Percentiles rank a stretch among this genome's conserved stretches.
Conservation (phyloP, 1,139 yeast genomes). For the Pichia sp. region DNA sequence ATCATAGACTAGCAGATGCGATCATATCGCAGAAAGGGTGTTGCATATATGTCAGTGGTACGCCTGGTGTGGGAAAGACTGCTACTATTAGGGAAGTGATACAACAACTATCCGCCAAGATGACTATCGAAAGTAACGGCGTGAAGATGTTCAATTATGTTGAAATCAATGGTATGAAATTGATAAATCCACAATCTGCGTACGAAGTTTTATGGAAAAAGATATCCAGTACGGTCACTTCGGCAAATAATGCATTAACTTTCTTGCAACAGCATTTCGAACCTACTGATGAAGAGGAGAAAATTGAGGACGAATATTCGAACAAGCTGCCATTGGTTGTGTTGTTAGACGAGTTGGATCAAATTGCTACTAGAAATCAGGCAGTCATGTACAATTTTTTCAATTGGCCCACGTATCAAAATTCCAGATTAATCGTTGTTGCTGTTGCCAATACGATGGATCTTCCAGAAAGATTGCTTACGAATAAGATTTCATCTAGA, state of each 20-base stretch:
- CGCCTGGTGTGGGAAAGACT: slow-evolving; percentile 98
- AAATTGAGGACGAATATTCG: slow-evolving; percentile 8
- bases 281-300: background rate
- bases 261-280: slow-evolving; percentile 51
- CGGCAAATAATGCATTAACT: slow-evolving; percentile 59
- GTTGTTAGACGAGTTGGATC: slow-evolving; percentile 88
- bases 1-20: slow-evolving; percentile 69
- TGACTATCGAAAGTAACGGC: slow-evolving; percentile 39
- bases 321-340: slow-evolving; percentile 60
- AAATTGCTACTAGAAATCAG: slow-evolving; percentile 81
- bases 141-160: slow-evolving; percentile 63
- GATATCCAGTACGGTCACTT: slow-evolving; percentile 57
- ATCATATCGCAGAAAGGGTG: slow-evolving; percentile 71
- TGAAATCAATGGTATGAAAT: slow-evolving; percentile 87
- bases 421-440: slow-evolving; percentile 77
- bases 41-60: slow-evolving; percentile 88
- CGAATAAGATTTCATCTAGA: slow-evolving; percentile 88
- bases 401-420: slow-evolving; percentile 92
- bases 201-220: slow-evolving; percentile 81
- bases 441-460: slow-evolving; percentile 99
- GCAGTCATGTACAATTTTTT: slow-evolving; percentile 91
- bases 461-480: slow-evolving; percentile 80
- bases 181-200: slow-evolving; percentile 76
- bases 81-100: slow-evolving; percentile 89
- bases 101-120: slow-evolving; percentile 47